phyloP scores from a whole-genome alignment of 164 flowering plant species.

The Hamamelis virginiana region DNA sequence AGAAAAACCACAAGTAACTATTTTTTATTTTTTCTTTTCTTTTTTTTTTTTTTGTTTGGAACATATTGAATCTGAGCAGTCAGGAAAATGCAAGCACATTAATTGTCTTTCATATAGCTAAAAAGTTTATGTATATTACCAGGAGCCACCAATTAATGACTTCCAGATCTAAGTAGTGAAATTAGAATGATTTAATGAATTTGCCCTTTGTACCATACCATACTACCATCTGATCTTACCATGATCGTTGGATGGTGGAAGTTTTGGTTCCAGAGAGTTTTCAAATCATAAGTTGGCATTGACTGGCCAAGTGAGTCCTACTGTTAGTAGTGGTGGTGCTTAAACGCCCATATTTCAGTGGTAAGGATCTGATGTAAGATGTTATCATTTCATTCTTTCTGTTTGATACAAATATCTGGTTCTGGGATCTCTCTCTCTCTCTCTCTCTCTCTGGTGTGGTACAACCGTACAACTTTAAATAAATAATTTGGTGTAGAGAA shows the following conservation, averaged over 20 bases:
- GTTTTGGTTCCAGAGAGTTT: neutral
- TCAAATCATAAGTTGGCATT: neutral
- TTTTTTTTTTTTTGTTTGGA: neutral
- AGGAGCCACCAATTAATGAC: neutral
- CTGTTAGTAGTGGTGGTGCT: too few species aligned
- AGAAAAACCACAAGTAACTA: conserved; percentile 89
- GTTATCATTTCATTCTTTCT: neutral
- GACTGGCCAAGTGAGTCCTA: neutral
- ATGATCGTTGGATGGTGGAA: neutral
- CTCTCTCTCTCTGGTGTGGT: neutral
- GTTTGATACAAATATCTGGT: neutral
- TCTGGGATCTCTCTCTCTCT: too few species aligned
- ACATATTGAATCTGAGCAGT: neutral
- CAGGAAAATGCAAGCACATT: neutral
- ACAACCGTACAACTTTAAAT: neutral
- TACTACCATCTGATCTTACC: neutral
- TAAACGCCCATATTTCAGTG: neutral
- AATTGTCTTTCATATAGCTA: neutral
- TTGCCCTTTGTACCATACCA: too few species aligned
- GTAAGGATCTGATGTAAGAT: neutral
- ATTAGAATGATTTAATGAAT: neutral
- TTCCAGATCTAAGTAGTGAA: neutral
- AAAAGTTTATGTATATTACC: neutral
- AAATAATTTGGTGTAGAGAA: neutral
- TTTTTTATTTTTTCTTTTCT: neutral